Percentiles rank a stretch among this genome's conserved stretches.
phyloP scores from a whole-genome alignment of 2,329 filamentous ascomycete species.

The Myotisia sp. region DNA sequence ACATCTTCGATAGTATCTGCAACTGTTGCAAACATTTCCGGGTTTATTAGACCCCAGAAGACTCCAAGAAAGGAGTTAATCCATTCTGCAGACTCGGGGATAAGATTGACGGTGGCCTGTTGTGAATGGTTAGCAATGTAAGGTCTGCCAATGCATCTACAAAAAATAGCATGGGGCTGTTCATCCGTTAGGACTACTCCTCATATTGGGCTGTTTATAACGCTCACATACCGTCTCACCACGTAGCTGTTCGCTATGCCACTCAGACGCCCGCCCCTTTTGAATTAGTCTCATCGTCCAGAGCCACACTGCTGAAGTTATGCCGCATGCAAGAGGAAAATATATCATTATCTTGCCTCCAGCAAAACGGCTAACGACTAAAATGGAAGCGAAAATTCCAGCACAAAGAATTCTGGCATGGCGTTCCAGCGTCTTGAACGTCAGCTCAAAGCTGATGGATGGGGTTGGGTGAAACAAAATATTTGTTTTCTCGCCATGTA shows the following conservation, averaged over 20 bases:
- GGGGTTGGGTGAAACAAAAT: conserved; percentile 92
- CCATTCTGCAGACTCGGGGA: conserved; percentile 91
- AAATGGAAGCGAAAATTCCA: conserved; percentile 56
- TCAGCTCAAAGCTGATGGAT: conserved; percentile 75
- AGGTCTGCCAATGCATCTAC: no score
- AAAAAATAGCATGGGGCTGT: no score
- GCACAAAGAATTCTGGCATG: conserved; percentile 56
- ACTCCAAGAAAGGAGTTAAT: conserved; percentile 78
- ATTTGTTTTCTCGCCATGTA: conserved; percentile 92
- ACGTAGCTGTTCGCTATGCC: conserved; percentile 72
- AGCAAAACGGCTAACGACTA: conserved; percentile 65
- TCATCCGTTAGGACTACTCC: no score
- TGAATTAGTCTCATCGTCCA: conserved; percentile 81
- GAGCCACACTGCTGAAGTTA: conserved; percentile 66
- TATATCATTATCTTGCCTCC: conserved; percentile 65
- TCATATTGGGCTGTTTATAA: no score
- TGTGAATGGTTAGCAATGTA: background rate
- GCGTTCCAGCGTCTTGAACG: conserved; percentile 62
- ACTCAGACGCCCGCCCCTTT: conserved; percentile 70
- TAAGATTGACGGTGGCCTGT: conserved; percentile 66
- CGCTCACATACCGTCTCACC: conserved; percentile 55
- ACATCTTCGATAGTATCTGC: conserved; percentile 92
- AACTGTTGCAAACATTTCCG: conserved; percentile 82
- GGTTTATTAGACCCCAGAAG: conserved; percentile 83
- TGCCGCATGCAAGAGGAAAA: conserved; percentile 55